Percentiles rank a stretch among this genome's conserved stretches.
These are phyloP conservation scores for Glycyrrhiza uralensis DNA, from an alignment of 306 rosid genomes.

Conservation along the genomic window DNA sequence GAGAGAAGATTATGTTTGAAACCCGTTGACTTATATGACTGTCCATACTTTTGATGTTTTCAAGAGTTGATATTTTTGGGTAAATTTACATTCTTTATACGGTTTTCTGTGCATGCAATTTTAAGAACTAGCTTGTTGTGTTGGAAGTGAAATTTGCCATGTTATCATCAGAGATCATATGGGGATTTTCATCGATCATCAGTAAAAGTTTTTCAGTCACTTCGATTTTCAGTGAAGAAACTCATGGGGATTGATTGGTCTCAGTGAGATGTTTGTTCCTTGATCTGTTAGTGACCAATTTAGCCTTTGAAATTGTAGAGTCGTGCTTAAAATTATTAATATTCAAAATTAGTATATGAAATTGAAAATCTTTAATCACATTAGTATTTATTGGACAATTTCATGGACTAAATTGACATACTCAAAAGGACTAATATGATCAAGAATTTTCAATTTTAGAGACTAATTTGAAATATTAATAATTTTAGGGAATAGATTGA, in stretches of 20 bases:
- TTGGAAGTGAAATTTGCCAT: not conserved
- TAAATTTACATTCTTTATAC: not conserved
- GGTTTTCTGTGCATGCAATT: slow-evolving; percentile 12
- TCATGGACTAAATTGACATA: no score
- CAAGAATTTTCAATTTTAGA: no score
- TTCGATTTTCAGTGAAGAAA: slow-evolving; percentile 44
- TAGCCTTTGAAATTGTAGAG: no score
- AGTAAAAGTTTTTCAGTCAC: slow-evolving; percentile 24
- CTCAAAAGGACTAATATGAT: no score
- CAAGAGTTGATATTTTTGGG: not conserved
- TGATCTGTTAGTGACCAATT: no score
- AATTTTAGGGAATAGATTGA: no score
- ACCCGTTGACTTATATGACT: not conserved
- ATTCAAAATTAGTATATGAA: no score
- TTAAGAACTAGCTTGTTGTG: no score
- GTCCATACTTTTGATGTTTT: not conserved
- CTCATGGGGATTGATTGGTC: slow-evolving; percentile 32
- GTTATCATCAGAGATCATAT: slow-evolving; percentile 10
- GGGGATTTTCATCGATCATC: not conserved
- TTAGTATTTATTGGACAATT: no score
- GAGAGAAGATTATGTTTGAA: not conserved
- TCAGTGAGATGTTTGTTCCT: slow-evolving; percentile 34
- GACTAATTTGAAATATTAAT: no score
- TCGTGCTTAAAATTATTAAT: no score
- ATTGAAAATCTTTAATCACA: no score